Conservation (phyloP, 2,329 filamentous ascomycete species). For the Dactylonectria macrodidyma region DNA sequence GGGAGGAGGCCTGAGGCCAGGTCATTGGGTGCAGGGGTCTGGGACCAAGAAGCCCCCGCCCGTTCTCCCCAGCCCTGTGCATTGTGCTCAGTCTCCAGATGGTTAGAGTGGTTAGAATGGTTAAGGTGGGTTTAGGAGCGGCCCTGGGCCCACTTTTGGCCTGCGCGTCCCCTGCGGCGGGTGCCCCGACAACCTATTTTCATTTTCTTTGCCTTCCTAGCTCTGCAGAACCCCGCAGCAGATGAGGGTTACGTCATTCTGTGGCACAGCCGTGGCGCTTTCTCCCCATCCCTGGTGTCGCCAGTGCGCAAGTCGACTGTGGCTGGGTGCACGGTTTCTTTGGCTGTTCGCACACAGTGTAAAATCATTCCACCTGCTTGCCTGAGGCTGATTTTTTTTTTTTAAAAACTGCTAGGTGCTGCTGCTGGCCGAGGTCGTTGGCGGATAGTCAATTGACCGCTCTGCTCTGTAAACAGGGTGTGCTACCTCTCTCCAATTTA, state of each 20-base stretch:
- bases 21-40: constrained; percentile 39
- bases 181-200: constrained; percentile 24
- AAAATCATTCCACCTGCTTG: background rate
- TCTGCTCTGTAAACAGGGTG: no score
- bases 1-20: background rate
- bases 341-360: background rate
- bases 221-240: constrained; percentile 18
- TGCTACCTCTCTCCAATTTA: no score
- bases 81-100: constrained; percentile 7
- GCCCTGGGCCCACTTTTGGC: background rate
- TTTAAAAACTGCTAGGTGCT: no score
- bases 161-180: constrained; percentile 14
- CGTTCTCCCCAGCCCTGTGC: constrained; percentile 43
- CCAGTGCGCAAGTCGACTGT: constrained; percentile 6
- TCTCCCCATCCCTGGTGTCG: constrained; percentile 16
- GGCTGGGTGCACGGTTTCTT: constrained; percentile 21
- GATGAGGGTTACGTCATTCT: constrained; percentile 31
- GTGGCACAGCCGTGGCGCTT: constrained; percentile 10
- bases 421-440: no score
- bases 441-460: no score
- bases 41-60: constrained; percentile 30
- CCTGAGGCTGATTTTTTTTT: no score
- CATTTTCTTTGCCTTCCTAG: background rate
- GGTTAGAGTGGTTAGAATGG: no score
- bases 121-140: background rate